Evolutionary conservation across 1,284 basidiomycete species (phyloP).

Genomic region (Ganoderma lingzhi): DNA sequence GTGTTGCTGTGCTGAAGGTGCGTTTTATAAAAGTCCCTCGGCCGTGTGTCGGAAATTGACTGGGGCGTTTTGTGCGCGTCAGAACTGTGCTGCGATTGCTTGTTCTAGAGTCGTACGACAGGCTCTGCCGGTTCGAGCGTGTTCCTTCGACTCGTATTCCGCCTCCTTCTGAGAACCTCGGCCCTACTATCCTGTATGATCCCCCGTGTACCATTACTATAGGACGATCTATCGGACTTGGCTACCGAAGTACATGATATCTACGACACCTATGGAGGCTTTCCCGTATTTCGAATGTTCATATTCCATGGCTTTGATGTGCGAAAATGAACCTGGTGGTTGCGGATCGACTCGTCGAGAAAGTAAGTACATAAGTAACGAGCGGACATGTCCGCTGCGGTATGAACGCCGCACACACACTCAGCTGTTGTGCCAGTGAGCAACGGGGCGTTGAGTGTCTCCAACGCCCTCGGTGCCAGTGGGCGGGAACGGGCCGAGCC

Average conservation of each 20-base stretch:
- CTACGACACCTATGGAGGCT: constrained; percentile 12
- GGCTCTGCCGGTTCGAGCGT: constrained; percentile 21
- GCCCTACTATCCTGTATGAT: constrained; percentile 22
- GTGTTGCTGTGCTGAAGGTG: constrained; percentile 84
- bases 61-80: constrained; percentile 24
- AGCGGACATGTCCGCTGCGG: neutral
- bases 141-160: neutral
- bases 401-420: too few relatives aligned
- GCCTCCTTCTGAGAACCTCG: constrained; percentile 6
- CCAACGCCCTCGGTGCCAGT: too few relatives aligned
- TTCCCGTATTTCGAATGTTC: neutral
- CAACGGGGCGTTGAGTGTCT: too few relatives aligned
- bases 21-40: constrained; percentile 34
- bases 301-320: neutral
- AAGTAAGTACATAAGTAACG: neutral
- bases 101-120: constrained; percentile 54
- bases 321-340: neutral
- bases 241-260: neutral
- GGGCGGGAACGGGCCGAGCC: constrained; percentile 5
- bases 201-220: constrained; percentile 25
- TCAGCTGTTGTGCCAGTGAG: too few relatives aligned
- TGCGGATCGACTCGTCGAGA: neutral
- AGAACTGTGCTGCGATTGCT: constrained; percentile 78
- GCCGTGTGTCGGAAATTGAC: constrained; percentile 16
- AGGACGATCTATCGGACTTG: constrained; percentile 23